Base-by-base conservation (phyloP, 768 basidiomycete species). In the Cyathus striatus region DNA sequence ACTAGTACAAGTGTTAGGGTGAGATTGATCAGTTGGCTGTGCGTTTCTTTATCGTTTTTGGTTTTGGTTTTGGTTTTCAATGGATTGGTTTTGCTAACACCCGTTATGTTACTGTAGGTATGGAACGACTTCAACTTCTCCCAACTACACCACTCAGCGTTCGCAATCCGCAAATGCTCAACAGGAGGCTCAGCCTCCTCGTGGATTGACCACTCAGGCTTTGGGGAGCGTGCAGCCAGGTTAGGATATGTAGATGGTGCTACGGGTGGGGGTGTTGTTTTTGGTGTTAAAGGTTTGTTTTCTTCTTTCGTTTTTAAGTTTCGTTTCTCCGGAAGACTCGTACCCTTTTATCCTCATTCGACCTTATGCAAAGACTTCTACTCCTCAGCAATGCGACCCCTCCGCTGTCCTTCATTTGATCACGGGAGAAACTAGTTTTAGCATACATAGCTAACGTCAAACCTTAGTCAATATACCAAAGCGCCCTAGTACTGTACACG, bases 391-490 rank as follows among this genome's bases (percentile, higher is more conserved):
- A n/a, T n/a, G n/a, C n/a, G n/a, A n/a, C n/a, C n/a, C n/a, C n/a
- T n/a, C n/a, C n/a, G n/a, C n/a, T n/a, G n/a, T n/a, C n/a, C n/a
- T n/a, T n/a, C n/a, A n/a, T n/a, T n/a, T n/a, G n/a, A n/a, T n/a
- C n/a, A n/a, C n/a, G n/a, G n/a, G n/a, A n/a, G n/a, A n/a, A n/a
- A n/a, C n/a, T n/a, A n/a, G n/a, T n/a, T n/a, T n/a, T 9, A 30
- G n/a, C 26, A 66, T 65, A 68, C 38, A 66, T 68, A 38, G 65
- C 64, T 65, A 60, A 68, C 49, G 60, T 60, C 16, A 58, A 62
- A 3, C 65, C 65, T 0, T 53, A 61, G 37, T 58, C 63, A 3
- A 38, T 68, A 24, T 64, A 68, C 33, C 64, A 66, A 38, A 51
- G 66, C 10, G 55, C 53, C 32, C 62, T 61, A 13, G 63, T 51